Evolutionary conservation across 1,284 basidiomycete species (phyloP).

Genomic region (Tilletia indica): DNA sequence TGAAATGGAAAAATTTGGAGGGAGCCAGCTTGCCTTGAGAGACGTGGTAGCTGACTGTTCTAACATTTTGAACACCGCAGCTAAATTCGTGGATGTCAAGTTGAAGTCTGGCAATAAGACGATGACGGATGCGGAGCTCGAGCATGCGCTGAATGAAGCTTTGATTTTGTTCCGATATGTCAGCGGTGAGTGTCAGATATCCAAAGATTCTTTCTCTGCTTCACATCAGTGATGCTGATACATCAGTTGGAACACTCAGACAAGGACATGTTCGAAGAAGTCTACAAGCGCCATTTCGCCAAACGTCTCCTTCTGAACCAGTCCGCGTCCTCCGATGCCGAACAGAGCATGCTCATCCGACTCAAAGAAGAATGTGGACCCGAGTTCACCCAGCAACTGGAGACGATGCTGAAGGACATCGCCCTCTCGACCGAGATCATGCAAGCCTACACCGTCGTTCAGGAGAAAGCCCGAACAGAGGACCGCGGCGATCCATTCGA

Average conservation of each 20-base stretch:
- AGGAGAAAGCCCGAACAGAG: constrained; percentile 51
- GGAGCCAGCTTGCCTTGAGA: not conserved
- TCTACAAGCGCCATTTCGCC: constrained; percentile 85
- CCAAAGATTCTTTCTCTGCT: constrained; percentile 12
- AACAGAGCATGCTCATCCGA: constrained; percentile 81
- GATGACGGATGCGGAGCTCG: constrained; percentile 70
- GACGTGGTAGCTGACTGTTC: constrained; percentile 3
- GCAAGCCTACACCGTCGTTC: constrained; percentile 59
- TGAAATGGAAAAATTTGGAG: constrained; percentile 6
- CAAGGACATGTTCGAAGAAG: constrained; percentile 67
- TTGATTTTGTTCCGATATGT: constrained; percentile 83
- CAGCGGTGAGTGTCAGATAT: constrained; percentile 25
- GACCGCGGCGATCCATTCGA: constrained; percentile 47
- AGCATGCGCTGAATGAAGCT: constrained; percentile 70
- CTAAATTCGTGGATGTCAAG: constrained; percentile 80
- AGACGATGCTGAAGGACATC: constrained; percentile 86
- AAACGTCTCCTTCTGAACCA: constrained; percentile 82
- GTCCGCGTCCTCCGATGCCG: constrained; percentile 86
- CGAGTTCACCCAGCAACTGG: constrained; percentile 76
- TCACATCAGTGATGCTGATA: constrained; percentile 62
- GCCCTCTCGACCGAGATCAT: constrained; percentile 71
- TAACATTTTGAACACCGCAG: constrained; percentile 49
- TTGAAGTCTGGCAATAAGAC: constrained; percentile 81
- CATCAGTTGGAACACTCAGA: constrained; percentile 24
- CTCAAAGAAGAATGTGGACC: constrained; percentile 88